Conservation (phyloP, 2,329 filamentous ascomycete genomes). For the Aspergillus fructus region DNA sequence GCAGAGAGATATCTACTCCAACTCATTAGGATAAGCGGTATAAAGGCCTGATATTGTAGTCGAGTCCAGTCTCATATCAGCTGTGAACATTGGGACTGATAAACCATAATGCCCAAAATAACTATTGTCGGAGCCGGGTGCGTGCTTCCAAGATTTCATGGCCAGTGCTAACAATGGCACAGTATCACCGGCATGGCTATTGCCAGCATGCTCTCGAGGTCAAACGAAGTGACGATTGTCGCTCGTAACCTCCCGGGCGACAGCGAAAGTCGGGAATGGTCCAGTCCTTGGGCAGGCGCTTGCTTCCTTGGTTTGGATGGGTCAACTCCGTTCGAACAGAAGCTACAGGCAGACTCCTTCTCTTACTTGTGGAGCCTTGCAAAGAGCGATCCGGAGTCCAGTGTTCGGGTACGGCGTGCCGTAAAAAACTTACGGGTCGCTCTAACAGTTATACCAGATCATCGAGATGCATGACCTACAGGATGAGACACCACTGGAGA, state of each 20-base stretch:
- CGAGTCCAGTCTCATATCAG: not conserved
- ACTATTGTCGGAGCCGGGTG: constrained; percentile 16
- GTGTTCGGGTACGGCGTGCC: not conserved
- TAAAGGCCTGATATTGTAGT: not conserved
- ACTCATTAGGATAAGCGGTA: not conserved
- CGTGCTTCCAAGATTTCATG: not conserved
- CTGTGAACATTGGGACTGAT: not conserved
- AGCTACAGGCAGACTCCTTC: constrained; percentile 27
- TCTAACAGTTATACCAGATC: not conserved
- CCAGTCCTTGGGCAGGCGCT: constrained; percentile 35
- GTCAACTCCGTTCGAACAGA: constrained; percentile 18
- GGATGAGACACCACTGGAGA: constrained; percentile 8
- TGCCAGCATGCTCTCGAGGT: constrained; percentile 4
- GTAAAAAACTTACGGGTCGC: not conserved
- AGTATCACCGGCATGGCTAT: constrained; percentile 12
- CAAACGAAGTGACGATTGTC: constrained; percentile 29
- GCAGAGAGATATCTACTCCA: not conserved
- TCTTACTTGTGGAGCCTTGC: constrained; percentile 9
- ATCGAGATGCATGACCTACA: constrained; percentile 15
- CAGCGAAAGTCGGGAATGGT: constrained; percentile 23
- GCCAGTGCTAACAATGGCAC: not conserved
- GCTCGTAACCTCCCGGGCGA: constrained; percentile 34
- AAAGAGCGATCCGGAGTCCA: constrained; percentile 12
- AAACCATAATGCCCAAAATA: constrained; percentile 6
- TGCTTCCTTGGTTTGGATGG: constrained; percentile 27